Percentiles rank a stretch among this genome's conserved stretches.
phyloP scores from a whole-genome alignment of 768 basidiomycete species.

The Nidularia pulvinata region DNA sequence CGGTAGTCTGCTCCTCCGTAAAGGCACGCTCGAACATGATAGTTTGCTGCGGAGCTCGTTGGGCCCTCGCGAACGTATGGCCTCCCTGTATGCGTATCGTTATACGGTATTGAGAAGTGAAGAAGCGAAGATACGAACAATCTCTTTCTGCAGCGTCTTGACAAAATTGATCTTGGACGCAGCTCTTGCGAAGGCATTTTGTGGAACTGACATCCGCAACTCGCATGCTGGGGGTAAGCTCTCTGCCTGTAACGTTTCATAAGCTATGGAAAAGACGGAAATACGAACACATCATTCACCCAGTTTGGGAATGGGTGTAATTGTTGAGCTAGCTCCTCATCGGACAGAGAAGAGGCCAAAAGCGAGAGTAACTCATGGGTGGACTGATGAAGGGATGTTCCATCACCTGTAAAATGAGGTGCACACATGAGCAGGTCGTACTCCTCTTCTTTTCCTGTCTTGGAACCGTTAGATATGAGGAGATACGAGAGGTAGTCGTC shows the following conservation, averaged over 20 bases:
- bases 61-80: slow-evolving; percentile 45
- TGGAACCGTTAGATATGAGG: slow-evolving; percentile 18
- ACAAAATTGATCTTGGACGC: slow-evolving; percentile 49
- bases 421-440: slow-evolving; percentile 56
- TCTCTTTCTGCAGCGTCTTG: slow-evolving; percentile 39
- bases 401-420: slow-evolving; percentile 69
- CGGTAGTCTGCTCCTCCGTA: slow-evolving; percentile 28
- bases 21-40: slow-evolving; percentile 27
- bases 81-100: slow-evolving; percentile 39
- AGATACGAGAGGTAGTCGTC: slow-evolving; percentile 50
- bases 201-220: slow-evolving; percentile 15
- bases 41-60: slow-evolving; percentile 30
- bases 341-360: slow-evolving; percentile 23
- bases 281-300: too few relatives aligned
- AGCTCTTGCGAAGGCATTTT: slow-evolving; percentile 19
- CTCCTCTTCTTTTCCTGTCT: slow-evolving; percentile 3
- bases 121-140: slow-evolving; percentile 26
- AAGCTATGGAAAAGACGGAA: too few relatives aligned
- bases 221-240: slow-evolving; percentile 24
- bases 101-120: neutral
- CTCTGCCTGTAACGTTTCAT: too few relatives aligned
- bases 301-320: slow-evolving; percentile 14
- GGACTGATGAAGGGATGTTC: slow-evolving; percentile 63
- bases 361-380: slow-evolving; percentile 60
- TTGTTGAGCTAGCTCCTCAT: slow-evolving; percentile 12